These are phyloP conservation scores for Daldinia vernicosa DNA, from an alignment of 495 filamentous ascomycete species.

Conservation along the genomic window DNA sequence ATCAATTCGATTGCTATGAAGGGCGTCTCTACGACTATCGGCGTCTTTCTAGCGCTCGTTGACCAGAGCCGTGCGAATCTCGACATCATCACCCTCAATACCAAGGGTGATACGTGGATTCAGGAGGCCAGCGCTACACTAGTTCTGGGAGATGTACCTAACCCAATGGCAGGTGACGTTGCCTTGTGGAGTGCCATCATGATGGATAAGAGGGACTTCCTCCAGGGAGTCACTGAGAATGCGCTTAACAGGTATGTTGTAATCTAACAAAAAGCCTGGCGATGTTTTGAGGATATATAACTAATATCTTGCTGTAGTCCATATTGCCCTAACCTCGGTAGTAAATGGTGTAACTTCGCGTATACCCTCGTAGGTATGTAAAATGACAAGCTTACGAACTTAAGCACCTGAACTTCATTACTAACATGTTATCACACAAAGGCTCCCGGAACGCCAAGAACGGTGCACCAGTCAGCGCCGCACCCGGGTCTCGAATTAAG, in stretches of 20 bases:
- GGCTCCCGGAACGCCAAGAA: neutral
- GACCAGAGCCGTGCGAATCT: neutral
- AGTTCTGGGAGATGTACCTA: slow-evolving; percentile 2
- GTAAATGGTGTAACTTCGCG: neutral
- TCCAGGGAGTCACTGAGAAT: neutral
- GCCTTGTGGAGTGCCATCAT: slow-evolving; percentile 8
- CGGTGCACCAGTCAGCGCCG: neutral
- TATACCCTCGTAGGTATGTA: neutral
- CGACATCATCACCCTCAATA: neutral
- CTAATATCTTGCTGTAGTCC: neutral
- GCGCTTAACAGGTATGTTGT: neutral
- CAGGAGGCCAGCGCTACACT: slow-evolving; percentile 5
- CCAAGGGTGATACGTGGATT: neutral
- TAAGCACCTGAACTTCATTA: neutral
- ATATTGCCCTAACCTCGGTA: neutral
- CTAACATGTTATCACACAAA: neutral
- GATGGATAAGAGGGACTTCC: slow-evolving; percentile 17
- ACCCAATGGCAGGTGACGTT: slow-evolving; percentile 9
- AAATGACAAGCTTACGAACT: neutral
- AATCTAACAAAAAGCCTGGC: neutral
- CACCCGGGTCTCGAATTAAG: neutral
- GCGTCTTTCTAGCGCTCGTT: neutral
- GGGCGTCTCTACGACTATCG: neutral
- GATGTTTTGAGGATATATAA: neutral
- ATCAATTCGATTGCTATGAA: neutral